Conservation (phyloP, 371 early-diverging fungal species). For the Zancudomyces culisetae region DNA sequence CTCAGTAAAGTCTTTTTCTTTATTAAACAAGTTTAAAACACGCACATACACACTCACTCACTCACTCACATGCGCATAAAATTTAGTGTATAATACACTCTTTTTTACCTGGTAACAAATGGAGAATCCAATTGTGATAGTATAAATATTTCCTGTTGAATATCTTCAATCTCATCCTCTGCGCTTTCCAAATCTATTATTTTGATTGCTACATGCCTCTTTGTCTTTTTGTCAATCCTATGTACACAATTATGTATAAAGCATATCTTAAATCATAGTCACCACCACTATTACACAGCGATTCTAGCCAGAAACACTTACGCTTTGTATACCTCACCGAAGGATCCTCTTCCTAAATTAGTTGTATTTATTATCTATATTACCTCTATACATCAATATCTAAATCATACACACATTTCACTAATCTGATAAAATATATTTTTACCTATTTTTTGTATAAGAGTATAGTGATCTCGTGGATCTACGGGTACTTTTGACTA, state of each 20-base stretch:
- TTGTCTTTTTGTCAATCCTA: slow-evolving; percentile 54
- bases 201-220: slow-evolving; percentile 76
- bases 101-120: slow-evolving; percentile 58
- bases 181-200: slow-evolving; percentile 81
- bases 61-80: neutral
- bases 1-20: neutral
- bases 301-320: slow-evolving; percentile 29
- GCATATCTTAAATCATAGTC: neutral
- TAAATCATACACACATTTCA: neutral
- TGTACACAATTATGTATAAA: neutral
- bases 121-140: slow-evolving; percentile 83
- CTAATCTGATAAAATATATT: neutral
- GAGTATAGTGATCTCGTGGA: neutral
- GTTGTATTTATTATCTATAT: neutral
- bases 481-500: slow-evolving; percentile 2
- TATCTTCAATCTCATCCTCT: slow-evolving; percentile 95
- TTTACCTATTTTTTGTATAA: slow-evolving; percentile 1
- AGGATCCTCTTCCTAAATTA: slow-evolving; percentile 58
- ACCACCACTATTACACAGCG: no score
- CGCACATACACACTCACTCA: neutral
- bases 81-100: slow-evolving; percentile 7
- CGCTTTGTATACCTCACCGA: slow-evolving; percentile 84
- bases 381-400: neutral
- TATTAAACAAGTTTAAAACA: neutral
- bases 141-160: slow-evolving; percentile 90